These are phyloP conservation scores for Apophysomyces variabilis DNA, from an alignment of 371 early-diverging fungal species.

Conservation along the genomic window DNA sequence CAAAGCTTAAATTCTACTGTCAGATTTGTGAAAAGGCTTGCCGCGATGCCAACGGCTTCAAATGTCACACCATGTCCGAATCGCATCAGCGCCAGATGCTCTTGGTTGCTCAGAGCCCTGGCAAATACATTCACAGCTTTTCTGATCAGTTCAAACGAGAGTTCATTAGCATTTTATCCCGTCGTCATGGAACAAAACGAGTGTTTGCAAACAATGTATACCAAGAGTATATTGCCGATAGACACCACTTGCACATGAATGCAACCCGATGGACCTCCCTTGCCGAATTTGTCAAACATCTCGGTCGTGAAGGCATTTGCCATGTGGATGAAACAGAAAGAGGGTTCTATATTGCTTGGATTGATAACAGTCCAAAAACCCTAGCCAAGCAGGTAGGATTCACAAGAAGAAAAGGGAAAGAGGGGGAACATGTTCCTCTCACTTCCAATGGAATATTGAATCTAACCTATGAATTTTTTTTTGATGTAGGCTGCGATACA, in stretches of 20 bases:
- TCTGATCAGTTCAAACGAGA: slow-evolving; percentile 77
- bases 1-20: slow-evolving; percentile 93
- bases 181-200: slow-evolving; percentile 83
- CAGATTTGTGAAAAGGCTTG: slow-evolving; percentile 95
- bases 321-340: slow-evolving; percentile 90
- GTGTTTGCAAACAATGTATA: slow-evolving; percentile 93
- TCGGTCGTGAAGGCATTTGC: slow-evolving; percentile 85
- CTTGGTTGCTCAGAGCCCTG: slow-evolving; percentile 84
- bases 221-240: slow-evolving; percentile 92
- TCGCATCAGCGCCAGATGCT: slow-evolving; percentile 94
- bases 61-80: slow-evolving; percentile 91
- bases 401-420: no score
- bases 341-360: slow-evolving; percentile 91
- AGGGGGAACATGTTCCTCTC: no score
- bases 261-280: slow-evolving; percentile 91
- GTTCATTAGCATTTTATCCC: slow-evolving; percentile 73
- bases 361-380: slow-evolving; percentile 90
- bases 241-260: slow-evolving; percentile 96
- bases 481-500: slow-evolving; percentile 72
- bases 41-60: slow-evolving; percentile 96
- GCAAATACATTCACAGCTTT: slow-evolving; percentile 68
- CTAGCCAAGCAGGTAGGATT: slow-evolving; percentile 65
- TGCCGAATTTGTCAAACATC: slow-evolving; percentile 81
- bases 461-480: neutral
- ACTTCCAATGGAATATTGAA: no score